A percentile compares a stretch with the other conserved stretches of the same genome.
These are phyloP conservation scores for Meyerozyma carpophila DNA, from an alignment of 1,139 yeast genomes.

Conservation along the genomic window DNA sequence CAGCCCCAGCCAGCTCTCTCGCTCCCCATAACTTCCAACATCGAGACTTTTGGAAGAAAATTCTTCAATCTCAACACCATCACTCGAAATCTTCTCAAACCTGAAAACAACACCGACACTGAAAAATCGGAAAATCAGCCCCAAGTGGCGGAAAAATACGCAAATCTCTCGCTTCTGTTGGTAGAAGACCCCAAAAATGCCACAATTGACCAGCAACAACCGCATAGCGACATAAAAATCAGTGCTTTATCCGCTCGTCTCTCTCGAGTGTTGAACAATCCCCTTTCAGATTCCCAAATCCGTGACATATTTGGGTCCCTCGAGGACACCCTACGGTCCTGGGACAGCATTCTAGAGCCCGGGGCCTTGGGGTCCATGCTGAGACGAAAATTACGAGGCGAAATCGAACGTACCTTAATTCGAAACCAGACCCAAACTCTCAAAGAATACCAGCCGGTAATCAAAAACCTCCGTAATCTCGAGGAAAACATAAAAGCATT, in stretches of 20 bases:
- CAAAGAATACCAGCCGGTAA: slow-evolving; percentile 57
- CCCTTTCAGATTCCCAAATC: slow-evolving; percentile 42
- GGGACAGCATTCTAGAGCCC: slow-evolving; percentile 14
- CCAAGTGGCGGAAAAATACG: slow-evolving; percentile 16
- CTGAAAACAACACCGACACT: neutral
- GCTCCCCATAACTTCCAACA: slow-evolving; percentile 37
- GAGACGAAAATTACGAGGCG: slow-evolving; percentile 50
- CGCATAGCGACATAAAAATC: slow-evolving; percentile 3
- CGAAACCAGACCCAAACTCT: slow-evolving; percentile 54
- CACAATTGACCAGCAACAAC: too few relatives aligned
- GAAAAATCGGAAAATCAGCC: neutral
- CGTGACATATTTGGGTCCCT: slow-evolving; percentile 44
- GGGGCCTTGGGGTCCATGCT: slow-evolving; percentile 18
- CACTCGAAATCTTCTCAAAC: slow-evolving; percentile 24
- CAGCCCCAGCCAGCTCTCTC: slow-evolving; percentile 45
- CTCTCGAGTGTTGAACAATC: slow-evolving; percentile 46
- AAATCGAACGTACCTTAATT: slow-evolving; percentile 66
- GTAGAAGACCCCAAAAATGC: neutral
- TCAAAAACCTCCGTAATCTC: slow-evolving; percentile 41
- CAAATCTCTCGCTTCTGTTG: slow-evolving; percentile 7
- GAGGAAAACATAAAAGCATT: slow-evolving; percentile 36
- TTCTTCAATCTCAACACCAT: slow-evolving; percentile 30
- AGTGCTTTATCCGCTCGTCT: slow-evolving; percentile 40
- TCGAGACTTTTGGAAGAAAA: slow-evolving; percentile 31
- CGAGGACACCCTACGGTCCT: slow-evolving; percentile 27